Conservation (phyloP, 176 grass and related monocot species). For the Eragrostis nindensis region DNA sequence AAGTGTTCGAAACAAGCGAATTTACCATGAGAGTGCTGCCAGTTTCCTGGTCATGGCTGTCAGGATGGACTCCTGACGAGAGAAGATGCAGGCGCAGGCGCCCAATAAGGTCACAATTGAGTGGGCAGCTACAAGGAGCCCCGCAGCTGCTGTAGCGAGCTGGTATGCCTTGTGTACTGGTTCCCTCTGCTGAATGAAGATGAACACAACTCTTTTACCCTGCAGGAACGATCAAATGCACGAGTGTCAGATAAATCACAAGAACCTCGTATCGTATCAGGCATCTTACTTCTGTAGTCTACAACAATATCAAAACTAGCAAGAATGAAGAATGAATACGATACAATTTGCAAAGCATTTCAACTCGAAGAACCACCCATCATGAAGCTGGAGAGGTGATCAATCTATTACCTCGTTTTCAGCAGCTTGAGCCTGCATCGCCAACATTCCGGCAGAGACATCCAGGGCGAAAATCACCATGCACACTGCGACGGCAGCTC, state of each 20-base stretch:
- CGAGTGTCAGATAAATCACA: not conserved
- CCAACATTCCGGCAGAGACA: no score
- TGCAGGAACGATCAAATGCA: constrained; percentile 30
- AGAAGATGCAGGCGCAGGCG: constrained; percentile 66
- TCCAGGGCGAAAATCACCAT: constrained; percentile 61
- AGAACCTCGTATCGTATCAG: no score
- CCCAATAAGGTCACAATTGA: constrained; percentile 62
- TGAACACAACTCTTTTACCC: constrained; percentile 53
- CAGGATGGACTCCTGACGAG: constrained; percentile 51
- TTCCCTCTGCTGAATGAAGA: constrained; percentile 71
- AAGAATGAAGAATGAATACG: not conserved
- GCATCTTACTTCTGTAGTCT: not conserved
- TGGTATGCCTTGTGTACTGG: constrained; percentile 67
- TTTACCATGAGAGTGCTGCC: constrained; percentile 73
- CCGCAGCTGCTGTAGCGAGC: constrained; percentile 62
- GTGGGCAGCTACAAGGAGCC: constrained; percentile 59
- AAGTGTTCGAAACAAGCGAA: not conserved
- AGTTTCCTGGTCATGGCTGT: constrained; percentile 67
- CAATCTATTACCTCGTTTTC: constrained; percentile 64
- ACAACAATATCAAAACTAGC: not conserved
- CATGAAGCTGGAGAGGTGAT: constrained; percentile 14
- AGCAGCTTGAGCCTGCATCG: constrained; percentile 64
- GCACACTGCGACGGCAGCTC: constrained; percentile 48
- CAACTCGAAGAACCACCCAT: not conserved
- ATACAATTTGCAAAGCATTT: not conserved